Percentiles rank a stretch among this genome's conserved stretches.
Evolutionary conservation across 2,329 filamentous ascomycete genomes (phyloP).

Genomic region (Dactylellina cionopaga): DNA sequence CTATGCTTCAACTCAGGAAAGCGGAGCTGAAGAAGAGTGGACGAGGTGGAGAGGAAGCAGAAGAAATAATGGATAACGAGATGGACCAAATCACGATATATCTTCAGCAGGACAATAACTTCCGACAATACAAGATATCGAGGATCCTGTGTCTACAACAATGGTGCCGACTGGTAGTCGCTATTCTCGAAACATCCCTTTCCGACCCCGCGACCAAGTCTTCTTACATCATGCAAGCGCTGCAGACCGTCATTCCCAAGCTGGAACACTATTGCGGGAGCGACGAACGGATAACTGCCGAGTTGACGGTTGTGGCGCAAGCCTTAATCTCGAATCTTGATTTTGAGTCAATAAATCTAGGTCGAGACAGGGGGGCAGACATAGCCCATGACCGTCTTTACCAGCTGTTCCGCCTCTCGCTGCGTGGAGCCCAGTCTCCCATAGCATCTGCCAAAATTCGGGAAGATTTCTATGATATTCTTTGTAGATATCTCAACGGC

Average conservation of each 20-base stretch:
- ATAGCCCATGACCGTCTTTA: slow-evolving; percentile 88
- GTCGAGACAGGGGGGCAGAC: slow-evolving; percentile 68
- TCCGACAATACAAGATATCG: slow-evolving; percentile 59
- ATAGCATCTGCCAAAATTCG: slow-evolving; percentile 77
- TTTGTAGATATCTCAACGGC: slow-evolving; percentile 82
- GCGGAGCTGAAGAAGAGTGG: slow-evolving; percentile 69
- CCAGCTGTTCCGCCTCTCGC: slow-evolving; percentile 86
- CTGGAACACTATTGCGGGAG: slow-evolving; percentile 80
- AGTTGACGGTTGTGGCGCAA: slow-evolving; percentile 59
- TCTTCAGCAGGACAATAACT: slow-evolving; percentile 68
- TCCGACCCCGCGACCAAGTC: slow-evolving; percentile 77
- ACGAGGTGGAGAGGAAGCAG: slow-evolving; percentile 65
- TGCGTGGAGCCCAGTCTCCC: slow-evolving; percentile 80
- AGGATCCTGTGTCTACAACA: slow-evolving; percentile 77
- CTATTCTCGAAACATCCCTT: slow-evolving; percentile 84
- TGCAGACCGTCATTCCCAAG: slow-evolving; percentile 88
- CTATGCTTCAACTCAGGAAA: slow-evolving; percentile 77
- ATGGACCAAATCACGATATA: slow-evolving; percentile 71
- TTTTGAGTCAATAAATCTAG: slow-evolving; percentile 59
- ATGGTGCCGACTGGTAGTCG: slow-evolving; percentile 85
- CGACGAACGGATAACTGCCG: slow-evolving; percentile 68
- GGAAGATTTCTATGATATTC: slow-evolving; percentile 89
- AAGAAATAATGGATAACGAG: slow-evolving; percentile 67
- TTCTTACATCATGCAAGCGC: slow-evolving; percentile 82
- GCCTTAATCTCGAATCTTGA: slow-evolving; percentile 60